Evolutionary conservation across 2,329 filamentous ascomycete species (phyloP).

Genomic region (Sporothrix brasiliensis): DNA sequence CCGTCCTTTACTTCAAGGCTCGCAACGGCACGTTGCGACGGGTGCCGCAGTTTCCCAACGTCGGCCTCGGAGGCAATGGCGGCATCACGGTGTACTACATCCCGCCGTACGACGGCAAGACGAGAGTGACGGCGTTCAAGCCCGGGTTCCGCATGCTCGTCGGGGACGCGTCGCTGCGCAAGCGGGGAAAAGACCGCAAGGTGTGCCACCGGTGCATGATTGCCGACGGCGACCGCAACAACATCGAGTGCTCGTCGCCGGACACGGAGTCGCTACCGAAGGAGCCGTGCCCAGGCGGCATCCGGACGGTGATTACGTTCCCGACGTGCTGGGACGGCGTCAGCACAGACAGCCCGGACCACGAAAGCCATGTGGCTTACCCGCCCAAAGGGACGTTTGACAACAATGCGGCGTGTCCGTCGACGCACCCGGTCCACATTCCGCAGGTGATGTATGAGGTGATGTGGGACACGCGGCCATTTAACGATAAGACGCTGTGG

Average conservation of each 20-base stretch:
- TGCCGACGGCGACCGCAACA: slow-evolving; percentile 33
- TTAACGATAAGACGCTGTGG: slow-evolving; percentile 45
- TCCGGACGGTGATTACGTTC: slow-evolving; percentile 50
- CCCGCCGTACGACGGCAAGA: slow-evolving; percentile 44
- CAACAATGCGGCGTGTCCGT: slow-evolving; percentile 36
- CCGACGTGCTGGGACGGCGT: slow-evolving; percentile 50
- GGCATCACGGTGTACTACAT: slow-evolving; percentile 49
- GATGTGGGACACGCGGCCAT: slow-evolving; percentile 39
- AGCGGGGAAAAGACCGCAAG: slow-evolving; percentile 35
- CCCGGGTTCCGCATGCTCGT: slow-evolving; percentile 21
- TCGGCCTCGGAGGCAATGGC: slow-evolving; percentile 17
- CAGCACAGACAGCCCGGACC: slow-evolving; percentile 50
- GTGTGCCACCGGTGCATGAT: slow-evolving; percentile 38
- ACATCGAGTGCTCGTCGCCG: slow-evolving; percentile 41
- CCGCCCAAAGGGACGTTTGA: slow-evolving; percentile 35
- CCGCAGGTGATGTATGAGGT: slow-evolving; percentile 38
- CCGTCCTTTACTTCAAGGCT: slow-evolving; percentile 40
- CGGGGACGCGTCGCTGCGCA: slow-evolving; percentile 2
- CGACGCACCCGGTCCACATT: slow-evolving; percentile 37
- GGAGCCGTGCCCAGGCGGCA: slow-evolving; percentile 45
- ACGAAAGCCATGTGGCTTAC: slow-evolving; percentile 40
- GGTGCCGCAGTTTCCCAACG: slow-evolving; percentile 30
- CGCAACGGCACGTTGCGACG: slow-evolving; percentile 40
- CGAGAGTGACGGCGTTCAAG: slow-evolving; percentile 20
- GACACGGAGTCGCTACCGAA: slow-evolving; percentile 46